Conservation (phyloP, 1,284 basidiomycete species). For the Fomitopsis pinicola region DNA sequence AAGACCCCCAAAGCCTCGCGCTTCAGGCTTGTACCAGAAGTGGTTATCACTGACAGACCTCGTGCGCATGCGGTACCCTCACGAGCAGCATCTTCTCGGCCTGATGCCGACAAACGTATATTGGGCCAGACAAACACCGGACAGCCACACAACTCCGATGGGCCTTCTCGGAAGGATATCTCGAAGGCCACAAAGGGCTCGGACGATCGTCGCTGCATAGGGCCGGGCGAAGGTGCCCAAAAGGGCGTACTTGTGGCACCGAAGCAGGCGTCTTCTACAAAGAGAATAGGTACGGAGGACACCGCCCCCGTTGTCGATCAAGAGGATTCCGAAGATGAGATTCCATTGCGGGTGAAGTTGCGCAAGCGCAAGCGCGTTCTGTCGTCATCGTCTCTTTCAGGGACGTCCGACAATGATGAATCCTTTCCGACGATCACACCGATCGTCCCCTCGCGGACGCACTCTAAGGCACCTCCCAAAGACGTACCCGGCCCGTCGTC, state of each 20-base stretch:
- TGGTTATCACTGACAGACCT: slow-evolving; percentile 5
- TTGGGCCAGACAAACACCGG: not conserved
- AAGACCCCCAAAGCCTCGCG: not conserved
- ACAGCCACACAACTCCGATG: not conserved
- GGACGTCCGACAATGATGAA: slow-evolving; percentile 6
- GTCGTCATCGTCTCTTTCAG: slow-evolving; percentile 15
- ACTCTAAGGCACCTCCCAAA: not conserved
- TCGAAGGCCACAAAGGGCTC: not conserved
- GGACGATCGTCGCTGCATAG: not conserved
- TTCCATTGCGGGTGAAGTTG: slow-evolving; percentile 2
- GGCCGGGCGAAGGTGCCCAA: not conserved
- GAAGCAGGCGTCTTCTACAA: slow-evolving; percentile 1
- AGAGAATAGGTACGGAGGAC: slow-evolving; percentile 8
- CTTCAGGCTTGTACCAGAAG: slow-evolving; percentile 7
- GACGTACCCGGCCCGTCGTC: slow-evolving; percentile 10
- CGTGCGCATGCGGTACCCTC: not conserved
- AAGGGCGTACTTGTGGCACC: not conserved
- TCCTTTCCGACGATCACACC: not conserved
- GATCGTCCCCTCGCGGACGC: not conserved
- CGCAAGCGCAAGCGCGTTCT: slow-evolving; percentile 23
- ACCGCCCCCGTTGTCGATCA: not conserved
- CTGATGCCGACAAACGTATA: not conserved
- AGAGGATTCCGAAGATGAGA: not conserved
- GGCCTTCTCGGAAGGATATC: not conserved
- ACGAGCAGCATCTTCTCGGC: not conserved